Evolutionary conservation across 2,329 filamentous ascomycete genomes (phyloP), one percentile per base, ranked within the genome.

Genomic region (Diaporthe australafricana): DNA sequence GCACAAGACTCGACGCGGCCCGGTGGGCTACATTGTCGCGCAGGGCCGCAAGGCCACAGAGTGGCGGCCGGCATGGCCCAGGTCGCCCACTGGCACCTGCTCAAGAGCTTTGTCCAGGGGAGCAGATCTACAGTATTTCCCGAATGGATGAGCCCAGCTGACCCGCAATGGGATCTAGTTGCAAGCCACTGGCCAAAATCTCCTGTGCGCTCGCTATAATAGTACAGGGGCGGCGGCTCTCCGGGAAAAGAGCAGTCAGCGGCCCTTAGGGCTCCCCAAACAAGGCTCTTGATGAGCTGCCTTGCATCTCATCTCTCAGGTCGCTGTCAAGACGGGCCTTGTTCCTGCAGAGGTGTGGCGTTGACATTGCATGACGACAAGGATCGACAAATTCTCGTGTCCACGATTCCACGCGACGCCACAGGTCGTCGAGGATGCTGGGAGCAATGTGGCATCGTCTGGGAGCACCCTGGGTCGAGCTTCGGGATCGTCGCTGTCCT

Each of bases 261-360:
- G 42, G 12, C 47, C 32, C 48, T 48, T 63, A 63, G 60, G 42
- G 60, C 60, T 63, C 17, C 42, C 30, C 6, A 30, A 35, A 55
- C 40, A 47, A 48, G 50, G 65, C 60, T 69, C 32, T 9, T 35
- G 17, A 22, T 25, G 65, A 48, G 47, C 55, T 52, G 56, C 47
- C 35, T 63, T 57, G 47, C 47, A 20, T 27, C 40, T 35, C n/a
- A 9, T 35, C 70, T 22, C 8, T 60, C 66, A 38, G 35, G 68
- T 25, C 62, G 69, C 63, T 68, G 71, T 68, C 63, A 71, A 65
- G 68, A 67, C n/a, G 27, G 30, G 47, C 47, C 20, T 6, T 52
- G 65, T 72, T 72, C 70, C 70, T 71, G 62, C 70, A 68, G 70
- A 62, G 68, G 66, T 56, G 30, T 70, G 56, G 69, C 55, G 55